Evolutionary conservation across 257 asterid species (phyloP), one percentile per base, ranked within the genome.

Genomic region (Scutellaria baicalensis): DNA sequence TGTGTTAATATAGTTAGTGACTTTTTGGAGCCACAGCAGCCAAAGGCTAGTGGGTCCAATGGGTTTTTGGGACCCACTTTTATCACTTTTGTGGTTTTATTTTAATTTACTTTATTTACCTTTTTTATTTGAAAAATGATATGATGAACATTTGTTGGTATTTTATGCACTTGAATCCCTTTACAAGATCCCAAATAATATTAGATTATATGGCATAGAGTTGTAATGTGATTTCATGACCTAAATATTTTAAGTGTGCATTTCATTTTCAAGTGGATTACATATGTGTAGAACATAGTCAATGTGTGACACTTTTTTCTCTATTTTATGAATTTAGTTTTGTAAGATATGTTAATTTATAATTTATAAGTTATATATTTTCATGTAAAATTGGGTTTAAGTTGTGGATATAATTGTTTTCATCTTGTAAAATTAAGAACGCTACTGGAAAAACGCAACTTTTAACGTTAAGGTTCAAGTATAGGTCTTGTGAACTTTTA

Each of bases 21-120:
- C 86, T 75, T 70, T 78, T 60, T 16, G 77, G 65, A 51, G 68
- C 47, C 73, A 75, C 74, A 70, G 62, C 83, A 66, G 80, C 86
- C 82, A 75, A 68, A 64, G 33, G 27, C 18, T 57, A 2, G 0
- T 38, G 47, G 64, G 64, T 12, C 50, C 50, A 12, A 2, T 27
- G 33, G 33, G 33, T 27, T 27, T 1, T 27, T 2, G 33, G 33
- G 33, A 0, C 71, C 73, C 74, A 61, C 67, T 49, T 64, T 9
- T 10, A 31, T 12, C 59, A 18, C 31, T 35, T 50, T 68, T 44
- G 5, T 23, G 17, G 1, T 50, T 35, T 36, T 17, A 27, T 17
- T 17, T 2, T 8, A 33, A 0, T 17, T 33, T 36, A 55, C 2
- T 48, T 47, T 18, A 9, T 16, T 64, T 9, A 6, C 10, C 56